Conservation (phyloP, 2,329 filamentous ascomycete genomes). For the Hymenoscyphus infarciens region DNA sequence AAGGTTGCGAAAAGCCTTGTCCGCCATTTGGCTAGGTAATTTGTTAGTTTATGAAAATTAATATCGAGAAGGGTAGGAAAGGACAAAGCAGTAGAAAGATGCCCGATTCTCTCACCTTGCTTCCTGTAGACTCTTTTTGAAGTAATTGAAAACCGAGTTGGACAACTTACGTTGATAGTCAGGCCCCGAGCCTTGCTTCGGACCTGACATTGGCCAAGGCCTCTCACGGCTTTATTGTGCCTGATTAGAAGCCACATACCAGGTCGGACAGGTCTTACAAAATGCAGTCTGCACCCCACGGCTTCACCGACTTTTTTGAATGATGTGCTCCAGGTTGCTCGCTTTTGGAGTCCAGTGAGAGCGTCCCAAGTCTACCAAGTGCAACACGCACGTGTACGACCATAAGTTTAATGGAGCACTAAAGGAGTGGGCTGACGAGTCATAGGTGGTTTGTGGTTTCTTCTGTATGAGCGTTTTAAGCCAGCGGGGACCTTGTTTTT, state of each 20-base stretch:
- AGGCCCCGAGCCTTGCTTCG: background rate
- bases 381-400: background rate
- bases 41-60: no score
- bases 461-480: background rate
- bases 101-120: background rate
- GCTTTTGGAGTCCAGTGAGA: background rate
- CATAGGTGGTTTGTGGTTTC: background rate
- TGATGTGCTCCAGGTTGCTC: background rate
- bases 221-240: background rate
- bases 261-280: background rate
- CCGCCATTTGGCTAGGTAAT: no score
- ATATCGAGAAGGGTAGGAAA: no score
- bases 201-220: background rate
- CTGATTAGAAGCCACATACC: background rate
- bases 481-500: background rate
- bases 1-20: no score
- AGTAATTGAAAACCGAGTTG: background rate
- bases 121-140: background rate
- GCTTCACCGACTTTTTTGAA: constrained; percentile 8
- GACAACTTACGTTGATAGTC: background rate
- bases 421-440: background rate
- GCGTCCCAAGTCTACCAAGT: background rate
- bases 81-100: no score
- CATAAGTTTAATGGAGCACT: background rate
- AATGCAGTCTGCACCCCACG: background rate